Base-by-base conservation (phyloP, 2,329 filamentous ascomycete genomes). In the Fusarium sp. region DNA sequence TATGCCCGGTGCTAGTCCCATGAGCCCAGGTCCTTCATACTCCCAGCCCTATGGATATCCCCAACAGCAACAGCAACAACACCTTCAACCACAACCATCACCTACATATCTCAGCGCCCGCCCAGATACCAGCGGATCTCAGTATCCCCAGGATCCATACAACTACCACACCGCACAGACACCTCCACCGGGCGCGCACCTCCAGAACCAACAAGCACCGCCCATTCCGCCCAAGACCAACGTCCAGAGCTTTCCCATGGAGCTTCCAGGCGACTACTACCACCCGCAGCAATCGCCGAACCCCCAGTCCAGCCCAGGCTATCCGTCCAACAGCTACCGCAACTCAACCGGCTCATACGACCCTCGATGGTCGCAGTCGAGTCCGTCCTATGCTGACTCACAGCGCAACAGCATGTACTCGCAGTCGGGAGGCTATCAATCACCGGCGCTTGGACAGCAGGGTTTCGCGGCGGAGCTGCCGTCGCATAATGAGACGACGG, bases 191-290 rank as follows among this genome's bases (percentile, higher is more conserved):
- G 40, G 44, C 3, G n/a, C 38, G 4, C 57, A 60, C 3, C 45
- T 41, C 12, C 57, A 56, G 45, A 44, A 58, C 36, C 49, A 59
- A 10, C 64, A 67, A 38, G 59, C 71, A 58, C 65, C 75, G 46
- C 65, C 72, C 12, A 28, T 68, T 4, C 70, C 70, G 0, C 68
- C 66, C 13, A 70, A 73, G 48, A 64, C 64, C 4, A 56, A 67
- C 34, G 46, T 68, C 36, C 70, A 73, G 31, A 38, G 53, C n/a
- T 61, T 66, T 9, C 57, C 74, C 34, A 75, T 77, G 55, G 82
- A 84, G 55, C 76, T 85, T 8, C 77, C 81, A 0, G 83, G 83
- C 22, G 83, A 86, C 66, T 83, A 75, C 68, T 80, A 79, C 62
- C 75, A 82, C 40, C 69, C 77, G 0, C 74, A 78, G 45, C 74